Evolutionary conservation across 2,329 filamentous ascomycete species (phyloP).

Genomic region (Paracamarosporium sp.): DNA sequence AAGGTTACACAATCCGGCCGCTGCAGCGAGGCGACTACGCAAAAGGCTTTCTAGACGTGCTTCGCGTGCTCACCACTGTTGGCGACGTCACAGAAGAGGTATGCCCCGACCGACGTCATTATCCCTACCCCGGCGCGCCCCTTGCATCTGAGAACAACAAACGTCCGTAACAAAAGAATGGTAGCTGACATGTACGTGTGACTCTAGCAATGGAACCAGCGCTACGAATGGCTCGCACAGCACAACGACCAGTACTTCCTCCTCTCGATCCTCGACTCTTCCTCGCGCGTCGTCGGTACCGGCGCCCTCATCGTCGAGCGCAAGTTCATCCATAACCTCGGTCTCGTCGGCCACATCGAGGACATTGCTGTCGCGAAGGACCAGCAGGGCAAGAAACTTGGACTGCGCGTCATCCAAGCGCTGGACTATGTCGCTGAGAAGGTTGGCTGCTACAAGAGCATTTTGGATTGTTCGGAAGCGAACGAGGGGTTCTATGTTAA

Average conservation of each 20-base stretch:
- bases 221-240: slow-evolving; percentile 81
- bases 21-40: slow-evolving; percentile 79
- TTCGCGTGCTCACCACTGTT: slow-evolving; percentile 90
- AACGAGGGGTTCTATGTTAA: slow-evolving; percentile 99
- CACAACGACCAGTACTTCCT: slow-evolving; percentile 84
- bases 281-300: slow-evolving; percentile 79
- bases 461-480: slow-evolving; percentile 92
- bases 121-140: not conserved
- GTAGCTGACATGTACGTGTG: not conserved
- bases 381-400: slow-evolving; percentile 97
- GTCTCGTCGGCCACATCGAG: slow-evolving; percentile 92
- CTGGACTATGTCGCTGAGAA: slow-evolving; percentile 86
- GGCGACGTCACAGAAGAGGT: slow-evolving; percentile 79
- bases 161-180: not conserved
- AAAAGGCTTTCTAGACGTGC: slow-evolving; percentile 85
- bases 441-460: slow-evolving; percentile 95
- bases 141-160: too few relatives aligned
- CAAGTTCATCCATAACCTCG: slow-evolving; percentile 88
- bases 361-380: slow-evolving; percentile 95
- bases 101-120: too few relatives aligned
- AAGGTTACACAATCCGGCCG: slow-evolving; percentile 82
- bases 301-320: slow-evolving; percentile 90
- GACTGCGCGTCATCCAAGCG: slow-evolving; percentile 89
- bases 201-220: slow-evolving; percentile 68
- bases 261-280: slow-evolving; percentile 80